Percentiles rank a stretch among this genome's conserved stretches.
Evolutionary conservation across 2,329 filamentous ascomycete species (phyloP).

Genomic region (Fusarium continuum): DNA sequence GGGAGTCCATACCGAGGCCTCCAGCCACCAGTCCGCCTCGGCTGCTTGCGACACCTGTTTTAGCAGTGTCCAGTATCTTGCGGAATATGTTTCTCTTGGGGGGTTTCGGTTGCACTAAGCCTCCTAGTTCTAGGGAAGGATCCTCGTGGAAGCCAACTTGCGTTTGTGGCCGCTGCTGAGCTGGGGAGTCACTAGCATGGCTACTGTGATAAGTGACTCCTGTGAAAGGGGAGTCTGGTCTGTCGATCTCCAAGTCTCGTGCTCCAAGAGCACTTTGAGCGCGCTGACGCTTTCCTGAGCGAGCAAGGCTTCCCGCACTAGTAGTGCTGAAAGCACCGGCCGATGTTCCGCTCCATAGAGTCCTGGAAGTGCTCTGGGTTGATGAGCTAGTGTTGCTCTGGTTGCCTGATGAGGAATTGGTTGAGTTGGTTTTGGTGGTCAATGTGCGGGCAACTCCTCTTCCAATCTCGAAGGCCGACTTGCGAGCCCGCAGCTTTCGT

Average conservation of each 20-base stretch:
- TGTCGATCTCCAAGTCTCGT: conserved; percentile 63
- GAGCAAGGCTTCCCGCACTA: conserved; percentile 90
- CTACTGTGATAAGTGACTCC: conserved; percentile 92
- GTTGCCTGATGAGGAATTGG: conserved; percentile 77
- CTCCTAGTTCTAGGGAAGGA: conserved; percentile 75
- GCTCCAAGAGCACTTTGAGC: conserved; percentile 73
- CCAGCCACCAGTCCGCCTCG: conserved; percentile 80
- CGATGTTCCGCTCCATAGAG: conserved; percentile 92
- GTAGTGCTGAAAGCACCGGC: conserved; percentile 93
- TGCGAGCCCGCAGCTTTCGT: conserved; percentile 67
- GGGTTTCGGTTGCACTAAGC: conserved; percentile 77
- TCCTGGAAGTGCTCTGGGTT: conserved; percentile 81
- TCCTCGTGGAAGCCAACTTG: conserved; percentile 74
- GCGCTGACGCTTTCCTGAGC: conserved; percentile 71
- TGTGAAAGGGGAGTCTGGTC: conserved; percentile 73
- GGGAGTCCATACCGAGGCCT: conserved; percentile 53
- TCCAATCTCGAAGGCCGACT: conserved; percentile 81
- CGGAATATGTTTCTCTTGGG: conserved; percentile 94
- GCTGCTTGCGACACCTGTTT: conserved; percentile 90
- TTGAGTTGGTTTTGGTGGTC: conserved; percentile 87
- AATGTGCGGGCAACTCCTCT: conserved; percentile 79
- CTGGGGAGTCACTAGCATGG: conserved; percentile 68
- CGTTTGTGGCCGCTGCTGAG: conserved; percentile 68
- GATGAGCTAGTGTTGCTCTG: conserved; percentile 78
- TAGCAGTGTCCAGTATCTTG: conserved; percentile 92